These are phyloP conservation scores for Sporothrix globosa DNA, from an alignment of 2,329 filamentous ascomycete genomes.

Conservation along the genomic window DNA sequence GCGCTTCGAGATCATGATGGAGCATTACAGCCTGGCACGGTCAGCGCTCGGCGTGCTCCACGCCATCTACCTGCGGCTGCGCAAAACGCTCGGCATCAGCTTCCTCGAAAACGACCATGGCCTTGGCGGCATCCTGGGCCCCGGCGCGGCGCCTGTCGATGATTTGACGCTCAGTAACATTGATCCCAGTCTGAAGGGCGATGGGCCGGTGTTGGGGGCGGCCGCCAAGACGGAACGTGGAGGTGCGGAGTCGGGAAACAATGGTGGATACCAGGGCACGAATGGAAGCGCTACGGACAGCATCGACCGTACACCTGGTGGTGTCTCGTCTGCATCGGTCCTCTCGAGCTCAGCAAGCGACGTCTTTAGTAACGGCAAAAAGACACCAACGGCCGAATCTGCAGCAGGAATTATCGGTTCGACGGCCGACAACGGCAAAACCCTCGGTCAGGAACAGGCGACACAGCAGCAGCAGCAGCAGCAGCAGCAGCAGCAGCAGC, in stretches of 20 bases:
- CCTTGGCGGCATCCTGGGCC: slow-evolving; percentile 26
- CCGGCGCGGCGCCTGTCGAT: slow-evolving; percentile 31
- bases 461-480: background rate
- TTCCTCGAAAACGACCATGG: slow-evolving; percentile 38
- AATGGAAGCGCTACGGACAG: slow-evolving; percentile 5
- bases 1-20: slow-evolving; percentile 60
- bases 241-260: background rate
- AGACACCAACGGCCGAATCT: background rate
- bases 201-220: background rate
- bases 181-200: slow-evolving; percentile 36
- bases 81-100: slow-evolving; percentile 51
- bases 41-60: slow-evolving; percentile 59
- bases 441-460: background rate
- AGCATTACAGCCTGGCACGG: slow-evolving; percentile 57
- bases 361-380: slow-evolving; percentile 21
- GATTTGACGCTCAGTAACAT: slow-evolving; percentile 35
- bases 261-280: background rate
- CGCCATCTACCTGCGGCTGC: slow-evolving; percentile 58
- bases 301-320: slow-evolving; percentile 29
- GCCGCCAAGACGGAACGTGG: background rate
- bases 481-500: background rate
- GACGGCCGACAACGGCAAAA: background rate
- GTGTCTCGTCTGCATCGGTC: slow-evolving; percentile 18
- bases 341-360: slow-evolving; percentile 32
- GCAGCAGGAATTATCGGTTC: background rate